Evolutionary conservation across 129 eudicot species (phyloP).

Genomic region (Pseudognaphalium luteoalbum): DNA sequence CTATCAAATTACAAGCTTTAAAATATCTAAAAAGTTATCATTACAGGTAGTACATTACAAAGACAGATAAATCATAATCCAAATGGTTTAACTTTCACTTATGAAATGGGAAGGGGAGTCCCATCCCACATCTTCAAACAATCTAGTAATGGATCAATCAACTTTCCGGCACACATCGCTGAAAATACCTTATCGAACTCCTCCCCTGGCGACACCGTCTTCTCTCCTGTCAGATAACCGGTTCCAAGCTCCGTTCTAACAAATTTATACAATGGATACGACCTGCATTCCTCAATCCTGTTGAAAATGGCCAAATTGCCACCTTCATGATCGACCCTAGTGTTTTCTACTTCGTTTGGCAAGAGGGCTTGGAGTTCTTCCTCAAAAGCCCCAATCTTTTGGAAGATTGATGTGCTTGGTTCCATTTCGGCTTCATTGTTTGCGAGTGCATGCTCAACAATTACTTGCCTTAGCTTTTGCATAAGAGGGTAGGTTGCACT

Average conservation of each 20-base stretch:
- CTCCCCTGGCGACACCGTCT: conserved; percentile 55
- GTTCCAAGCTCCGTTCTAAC: conserved; percentile 54
- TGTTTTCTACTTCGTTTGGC: conserved; percentile 59
- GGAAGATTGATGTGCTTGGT: conserved; percentile 52
- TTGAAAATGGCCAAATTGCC: conserved; percentile 42
- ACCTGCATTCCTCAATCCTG: conserved; percentile 60
- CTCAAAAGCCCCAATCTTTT: conserved; percentile 61
- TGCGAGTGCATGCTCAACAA: conserved; percentile 56
- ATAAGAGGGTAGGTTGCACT: conserved; percentile 49
- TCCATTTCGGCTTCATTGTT: conserved; percentile 43
- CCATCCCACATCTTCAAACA: conserved; percentile 77
- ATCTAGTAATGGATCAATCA: conserved; percentile 69
- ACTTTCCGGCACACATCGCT: conserved; percentile 55
- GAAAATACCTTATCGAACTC: conserved; percentile 62
- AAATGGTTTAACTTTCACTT: conserved; percentile 1
- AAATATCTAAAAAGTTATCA: background rate
- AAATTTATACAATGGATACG: conserved; percentile 62
- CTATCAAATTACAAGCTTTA: conserved; percentile 12
- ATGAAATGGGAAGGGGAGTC: conserved; percentile 60
- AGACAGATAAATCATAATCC: background rate
- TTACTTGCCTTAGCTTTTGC: conserved; percentile 68
- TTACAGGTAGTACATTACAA: background rate
- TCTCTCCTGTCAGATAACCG: conserved; percentile 58
- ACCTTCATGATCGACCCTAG: conserved; percentile 41
- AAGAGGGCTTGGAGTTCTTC: conserved; percentile 52